Evolutionary conservation across 129 eudicot species (phyloP).

Genomic region (Daucus carota): DH1_v3.0 NC_030386.2:14566501-14567000

Average conservation of each 20-base stretch:
- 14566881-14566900: slow-evolving; percentile 47
- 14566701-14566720: slow-evolving; percentile 57
- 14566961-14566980: slow-evolving; percentile 74
- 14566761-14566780: slow-evolving; percentile 73
- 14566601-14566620: slow-evolving; percentile 58
- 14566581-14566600: slow-evolving; percentile 82
- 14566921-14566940: slow-evolving; percentile 76
- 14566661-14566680: slow-evolving; percentile 56
- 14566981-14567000: slow-evolving; percentile 39
- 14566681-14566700: slow-evolving; percentile 66
- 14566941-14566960: slow-evolving; percentile 92
- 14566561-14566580: slow-evolving; percentile 70
- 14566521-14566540: not conserved
- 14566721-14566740: slow-evolving; percentile 76
- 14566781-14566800: slow-evolving; percentile 61
- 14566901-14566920: slow-evolving; percentile 59
- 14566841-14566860: slow-evolving; percentile 97
- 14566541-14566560: slow-evolving; percentile 63
- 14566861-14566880: slow-evolving; percentile 87
- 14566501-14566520: not conserved
- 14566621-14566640: slow-evolving; percentile 58
- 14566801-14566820: slow-evolving; percentile 30
- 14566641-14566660: slow-evolving; percentile 58
- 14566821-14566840: slow-evolving; percentile 89
- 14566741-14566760: slow-evolving; percentile 92